Conservation (phyloP, 371 early-diverging fungal genomes). For the Mycotypha africana region DNA sequence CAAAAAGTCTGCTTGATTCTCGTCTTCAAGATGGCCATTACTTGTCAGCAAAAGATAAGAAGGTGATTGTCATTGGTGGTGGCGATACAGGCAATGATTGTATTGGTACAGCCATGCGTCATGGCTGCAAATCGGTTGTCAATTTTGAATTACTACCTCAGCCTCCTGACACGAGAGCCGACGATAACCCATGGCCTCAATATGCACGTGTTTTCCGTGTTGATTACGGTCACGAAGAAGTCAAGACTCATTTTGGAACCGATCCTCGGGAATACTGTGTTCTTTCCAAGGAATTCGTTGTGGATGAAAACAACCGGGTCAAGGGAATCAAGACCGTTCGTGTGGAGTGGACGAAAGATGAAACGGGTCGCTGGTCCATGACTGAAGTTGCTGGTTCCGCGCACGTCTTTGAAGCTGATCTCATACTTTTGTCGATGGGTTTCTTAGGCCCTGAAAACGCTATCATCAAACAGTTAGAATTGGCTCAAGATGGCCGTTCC, state of each 20-base stretch:
- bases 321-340: constrained; percentile 89
- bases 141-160: constrained; percentile 95
- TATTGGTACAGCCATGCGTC: constrained; percentile 90
- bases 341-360: constrained; percentile 88
- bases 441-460: constrained; percentile 93
- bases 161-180: constrained; percentile 74
- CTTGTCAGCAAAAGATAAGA: constrained; percentile 84
- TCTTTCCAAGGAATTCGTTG: constrained; percentile 88
- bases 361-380: constrained; percentile 82
- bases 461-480: constrained; percentile 70
- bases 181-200: constrained; percentile 96
- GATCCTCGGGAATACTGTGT: constrained; percentile 94
- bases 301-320: constrained; percentile 74
- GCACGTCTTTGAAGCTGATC: constrained; percentile 79
- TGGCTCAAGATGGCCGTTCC: constrained; percentile 68
- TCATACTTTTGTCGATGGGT: constrained; percentile 93
- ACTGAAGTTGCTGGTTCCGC: constrained; percentile 78
- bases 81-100: constrained; percentile 98
- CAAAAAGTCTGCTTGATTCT: constrained; percentile 79
- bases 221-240: constrained; percentile 95
- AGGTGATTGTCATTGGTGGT: constrained; percentile 97
- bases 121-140: constrained; percentile 83
- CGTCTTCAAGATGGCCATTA: constrained; percentile 68
- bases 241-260: constrained; percentile 72
- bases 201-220: constrained; percentile 90